These are phyloP conservation scores for Pseudogymnoascus sp. DNA, from an alignment of 2,329 filamentous ascomycete species.

Conservation along the genomic window DNA sequence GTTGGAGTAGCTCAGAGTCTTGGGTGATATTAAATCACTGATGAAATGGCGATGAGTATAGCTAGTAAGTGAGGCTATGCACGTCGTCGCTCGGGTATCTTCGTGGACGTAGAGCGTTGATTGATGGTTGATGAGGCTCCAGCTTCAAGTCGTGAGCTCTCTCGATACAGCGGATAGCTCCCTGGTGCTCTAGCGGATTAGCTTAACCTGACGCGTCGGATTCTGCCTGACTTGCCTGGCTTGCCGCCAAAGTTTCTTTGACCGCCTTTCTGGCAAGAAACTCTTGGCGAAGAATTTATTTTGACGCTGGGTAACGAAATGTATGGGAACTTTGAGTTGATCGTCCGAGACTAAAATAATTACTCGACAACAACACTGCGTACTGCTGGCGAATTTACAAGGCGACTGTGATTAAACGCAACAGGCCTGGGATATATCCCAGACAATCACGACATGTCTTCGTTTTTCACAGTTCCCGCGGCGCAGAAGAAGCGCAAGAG, in stretches of 20 bases:
- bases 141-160: constrained; percentile 7
- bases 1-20: constrained; percentile 11
- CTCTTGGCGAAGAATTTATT: constrained; percentile 12
- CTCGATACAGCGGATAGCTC: constrained; percentile 10
- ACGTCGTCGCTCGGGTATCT: constrained; percentile 16
- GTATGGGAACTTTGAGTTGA: background rate
- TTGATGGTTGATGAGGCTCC: constrained; percentile 12
- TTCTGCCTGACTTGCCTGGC: constrained; percentile 12
- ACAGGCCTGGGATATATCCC: background rate
- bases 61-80: constrained; percentile 20
- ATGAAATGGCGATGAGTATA: constrained; percentile 20
- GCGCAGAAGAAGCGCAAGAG: constrained; percentile 89
- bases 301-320: constrained; percentile 4
- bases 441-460: constrained; percentile 56
- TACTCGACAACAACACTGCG: constrained; percentile 5
- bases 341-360: background rate
- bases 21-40: constrained; percentile 21
- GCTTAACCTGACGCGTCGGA: constrained; percentile 12
- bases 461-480: constrained; percentile 86
- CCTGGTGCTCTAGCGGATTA: constrained; percentile 11
- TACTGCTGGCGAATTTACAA: background rate
- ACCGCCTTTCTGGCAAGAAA: constrained; percentile 11
- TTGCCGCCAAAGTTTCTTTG: background rate
- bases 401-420: background rate
- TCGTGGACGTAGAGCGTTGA: background rate